Base-by-base conservation (phyloP, 2,329 filamentous ascomycete genomes). In the Cylindrodendrum hubeiense region DNA sequence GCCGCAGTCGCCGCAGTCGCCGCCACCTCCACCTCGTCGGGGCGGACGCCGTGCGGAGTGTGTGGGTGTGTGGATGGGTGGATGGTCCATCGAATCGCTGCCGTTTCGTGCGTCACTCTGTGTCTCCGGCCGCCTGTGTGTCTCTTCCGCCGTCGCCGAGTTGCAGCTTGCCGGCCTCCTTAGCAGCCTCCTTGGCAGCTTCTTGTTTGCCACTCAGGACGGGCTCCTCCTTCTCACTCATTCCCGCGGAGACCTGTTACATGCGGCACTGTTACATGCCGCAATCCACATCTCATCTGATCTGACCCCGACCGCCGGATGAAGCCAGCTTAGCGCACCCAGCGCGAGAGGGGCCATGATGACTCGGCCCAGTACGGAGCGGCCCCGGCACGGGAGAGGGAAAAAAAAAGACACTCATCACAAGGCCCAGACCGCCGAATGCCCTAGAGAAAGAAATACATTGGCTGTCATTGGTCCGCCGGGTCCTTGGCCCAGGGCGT, bases 401-500 rank as follows among this genome's bases (percentile, higher is more conserved):
- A 51, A 52, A 21, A 52, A 51, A 51, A 52, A 37, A 9, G 50
- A 26, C 19, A 24, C 21, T 39, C 50, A 13, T 52, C 33, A 39
- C 50, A 46, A 60, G 41, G 57, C 41, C 57, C 17, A 60, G 57
- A 60, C 57, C 57, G 49, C 21, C 57, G 52, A 30, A 53, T 41
- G 49, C 55, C 44, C 22, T 26, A 19, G 61, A 59, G 61, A 61
- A 63, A 64, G 53, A 71, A 74, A 73, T 74, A 74, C 68, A 60
- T 66, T 24, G 30, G 28, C 39, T 24, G 17, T 63, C 37, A 73
- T 73, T 73, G 71, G 71, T 12, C 21, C 21, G 33, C 24, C 46
- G 28, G 9, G 5, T 21, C 28, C 53, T 19, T 33, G 22, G 28
- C 44, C 49, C 52, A 43, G 58, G 6, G 37, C n/a, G n/a, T 46